Evolutionary conservation across 768 basidiomycete genomes (phyloP), one percentile per base, ranked within the genome.

Genomic region (Mrakia blollopis): DNA sequence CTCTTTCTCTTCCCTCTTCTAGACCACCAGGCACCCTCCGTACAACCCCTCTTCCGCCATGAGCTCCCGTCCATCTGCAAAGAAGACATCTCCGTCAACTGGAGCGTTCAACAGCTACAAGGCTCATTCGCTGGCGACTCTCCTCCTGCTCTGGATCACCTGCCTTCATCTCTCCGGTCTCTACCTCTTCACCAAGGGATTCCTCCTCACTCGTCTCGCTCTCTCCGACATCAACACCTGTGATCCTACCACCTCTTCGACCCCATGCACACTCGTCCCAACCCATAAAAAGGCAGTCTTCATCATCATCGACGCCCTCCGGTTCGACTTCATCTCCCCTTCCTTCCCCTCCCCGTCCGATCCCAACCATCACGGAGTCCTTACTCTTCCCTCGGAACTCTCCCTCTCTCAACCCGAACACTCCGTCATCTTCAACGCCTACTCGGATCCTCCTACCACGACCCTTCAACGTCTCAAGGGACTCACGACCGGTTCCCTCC

Each of bases 381-480:
- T 99, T 35, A 91, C 89, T 0, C 86, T 96, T 18, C 96, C 96
- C 0, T 85, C 86, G 4, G 87, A 91, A 80, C 86, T 98, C 47
- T 90, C 91, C 0, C 84, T 85, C 0, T 80, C 84, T 2, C 83
- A 87, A 23, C 95, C 97, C 0, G 82, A 85, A 54, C 87, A 90
- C 73, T 95, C 94, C 0, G 89, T 96, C 83, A 85, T 98, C 62
- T 94, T 93, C 83, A 91, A 98, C 81, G 87, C 93, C 2, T 90
- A 92, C 83, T 89, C 94, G 5, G 96, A 99, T 81, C 96, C 97
- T 0, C 97, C 97, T 0, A 99, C 97, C 0, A 89, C 93, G 0
- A 98, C 96, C 0, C 87, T 98, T 54, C 97, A 98, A 82, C 88
- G 97, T 2, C 90, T 99, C 80, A 99, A 99, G 81, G 97, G 90